These are phyloP conservation scores for Pseudopyrenochaeta lycopersici DNA, from an alignment of 2,329 filamentous ascomycete species.

Conservation along the genomic window DNA sequence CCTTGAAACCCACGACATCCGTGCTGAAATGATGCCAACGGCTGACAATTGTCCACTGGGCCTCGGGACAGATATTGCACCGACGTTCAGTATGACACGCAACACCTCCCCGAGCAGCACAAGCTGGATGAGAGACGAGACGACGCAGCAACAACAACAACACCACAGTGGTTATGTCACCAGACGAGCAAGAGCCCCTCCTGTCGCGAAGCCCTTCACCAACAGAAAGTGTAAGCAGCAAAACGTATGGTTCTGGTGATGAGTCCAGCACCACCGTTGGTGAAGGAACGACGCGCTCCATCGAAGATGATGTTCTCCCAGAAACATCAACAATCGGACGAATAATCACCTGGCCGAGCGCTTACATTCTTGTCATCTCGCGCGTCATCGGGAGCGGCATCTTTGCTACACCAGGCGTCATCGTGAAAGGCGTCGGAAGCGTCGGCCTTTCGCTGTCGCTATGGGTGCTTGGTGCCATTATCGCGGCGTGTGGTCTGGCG, in stretches of 20 bases:
- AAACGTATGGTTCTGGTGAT: conserved; percentile 23
- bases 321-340: conserved; percentile 67
- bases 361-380: conserved; percentile 73
- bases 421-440: conserved; percentile 72
- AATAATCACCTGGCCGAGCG: conserved; percentile 69
- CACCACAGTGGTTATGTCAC: conserved; percentile 20
- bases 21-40: conserved; percentile 21
- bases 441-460: conserved; percentile 69
- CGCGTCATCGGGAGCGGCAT: conserved; percentile 76
- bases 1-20: conserved; percentile 1
- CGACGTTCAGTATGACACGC: not conserved
- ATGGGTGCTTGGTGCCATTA: conserved; percentile 69
- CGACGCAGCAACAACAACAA: not conserved
- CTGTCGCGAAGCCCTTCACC: conserved; percentile 24
- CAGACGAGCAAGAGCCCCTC: conserved; percentile 28
- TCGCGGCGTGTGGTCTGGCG: conserved; percentile 69
- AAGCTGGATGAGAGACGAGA: not conserved
- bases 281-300: conserved; percentile 23
- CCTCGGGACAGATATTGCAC: not conserved
- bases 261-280: conserved; percentile 21
- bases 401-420: conserved; percentile 75
- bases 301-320: conserved; percentile 68
- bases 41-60: conserved; percentile 34
- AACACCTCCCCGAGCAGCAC: not conserved
- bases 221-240: conserved; percentile 20